Percentiles rank a stretch among this genome's conserved stretches.
Evolutionary conservation across 2,329 filamentous ascomycete species (phyloP).

Genomic region (Chrysoporthe austroafricana): DNA sequence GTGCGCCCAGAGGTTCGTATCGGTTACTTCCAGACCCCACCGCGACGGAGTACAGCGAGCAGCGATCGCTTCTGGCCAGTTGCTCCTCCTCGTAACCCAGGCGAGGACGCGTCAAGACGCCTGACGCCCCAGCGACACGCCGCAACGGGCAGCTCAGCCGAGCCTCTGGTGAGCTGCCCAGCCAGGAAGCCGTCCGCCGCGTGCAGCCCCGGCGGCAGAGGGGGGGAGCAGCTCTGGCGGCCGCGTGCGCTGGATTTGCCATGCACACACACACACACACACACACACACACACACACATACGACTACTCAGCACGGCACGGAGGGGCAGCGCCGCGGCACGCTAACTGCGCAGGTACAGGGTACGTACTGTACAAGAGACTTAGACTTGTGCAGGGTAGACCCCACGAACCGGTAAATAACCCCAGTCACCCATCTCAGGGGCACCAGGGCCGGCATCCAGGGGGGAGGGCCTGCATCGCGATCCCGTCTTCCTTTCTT

Average conservation of each 20-base stretch:
- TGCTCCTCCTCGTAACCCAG: background rate
- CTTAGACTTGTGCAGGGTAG: background rate
- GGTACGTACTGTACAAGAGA: background rate
- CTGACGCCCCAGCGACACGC: background rate
- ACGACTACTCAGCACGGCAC: no score
- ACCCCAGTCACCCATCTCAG: constrained; percentile 11
- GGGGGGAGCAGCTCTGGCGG: background rate
- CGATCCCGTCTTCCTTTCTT: constrained; percentile 3
- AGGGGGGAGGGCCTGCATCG: constrained; percentile 5
- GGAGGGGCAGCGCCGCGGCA: no score
- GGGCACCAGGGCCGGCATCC: background rate
- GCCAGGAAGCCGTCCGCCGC: background rate
- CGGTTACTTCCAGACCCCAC: constrained; percentile 6
- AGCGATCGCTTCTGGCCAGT: background rate
- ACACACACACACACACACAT: no score
- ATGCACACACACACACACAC: no score
- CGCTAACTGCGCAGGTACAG: no score
- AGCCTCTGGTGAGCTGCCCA: background rate
- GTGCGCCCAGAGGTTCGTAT: constrained; percentile 7
- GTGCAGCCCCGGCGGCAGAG: background rate
- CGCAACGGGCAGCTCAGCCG: background rate
- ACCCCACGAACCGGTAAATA: background rate
- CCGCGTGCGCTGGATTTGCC: background rate
- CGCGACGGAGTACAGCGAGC: background rate
- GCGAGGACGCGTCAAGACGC: background rate